Conservation (phyloP, 179 eudicot genomes). For the Nepenthes alata region DNA sequence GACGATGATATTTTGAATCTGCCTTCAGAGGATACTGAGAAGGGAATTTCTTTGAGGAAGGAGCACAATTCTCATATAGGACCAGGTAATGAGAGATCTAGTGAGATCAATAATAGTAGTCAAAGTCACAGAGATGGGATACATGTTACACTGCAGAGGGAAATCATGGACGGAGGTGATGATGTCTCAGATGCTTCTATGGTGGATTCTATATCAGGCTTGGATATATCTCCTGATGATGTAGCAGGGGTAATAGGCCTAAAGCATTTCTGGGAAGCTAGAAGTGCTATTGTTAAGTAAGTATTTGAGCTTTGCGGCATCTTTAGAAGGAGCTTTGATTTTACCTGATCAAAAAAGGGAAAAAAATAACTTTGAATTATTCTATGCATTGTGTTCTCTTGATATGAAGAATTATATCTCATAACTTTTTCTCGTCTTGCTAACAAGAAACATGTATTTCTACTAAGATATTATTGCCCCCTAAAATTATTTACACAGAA, state of each 20-base stretch:
- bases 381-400: too few species aligned
- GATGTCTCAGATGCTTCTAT: constrained; percentile 60
- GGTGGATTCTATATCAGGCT: constrained; percentile 51
- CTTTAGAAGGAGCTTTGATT: background rate
- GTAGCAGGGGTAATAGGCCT: constrained; percentile 74
- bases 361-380: background rate
- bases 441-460: too few species aligned
- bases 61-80: background rate
- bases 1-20: too few species aligned
- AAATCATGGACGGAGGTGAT: constrained; percentile 37
- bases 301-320: constrained; percentile 12
- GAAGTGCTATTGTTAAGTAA: constrained; percentile 83
- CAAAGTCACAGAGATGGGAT: constrained; percentile 14
- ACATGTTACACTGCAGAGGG: background rate
- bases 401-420: too few species aligned
- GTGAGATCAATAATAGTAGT: constrained; percentile 11
- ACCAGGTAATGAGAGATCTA: constrained; percentile 14
- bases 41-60: too few species aligned
- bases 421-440: too few species aligned
- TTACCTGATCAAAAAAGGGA: too few species aligned
- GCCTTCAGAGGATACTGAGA: too few species aligned
- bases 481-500: too few species aligned
- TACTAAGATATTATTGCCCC: too few species aligned
- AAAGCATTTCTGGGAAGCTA: constrained; percentile 86
- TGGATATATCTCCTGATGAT: constrained; percentile 62